Base-by-base conservation (phyloP, 2,329 filamentous ascomycete genomes). In the Endoconidiophora laricicola region DNA sequence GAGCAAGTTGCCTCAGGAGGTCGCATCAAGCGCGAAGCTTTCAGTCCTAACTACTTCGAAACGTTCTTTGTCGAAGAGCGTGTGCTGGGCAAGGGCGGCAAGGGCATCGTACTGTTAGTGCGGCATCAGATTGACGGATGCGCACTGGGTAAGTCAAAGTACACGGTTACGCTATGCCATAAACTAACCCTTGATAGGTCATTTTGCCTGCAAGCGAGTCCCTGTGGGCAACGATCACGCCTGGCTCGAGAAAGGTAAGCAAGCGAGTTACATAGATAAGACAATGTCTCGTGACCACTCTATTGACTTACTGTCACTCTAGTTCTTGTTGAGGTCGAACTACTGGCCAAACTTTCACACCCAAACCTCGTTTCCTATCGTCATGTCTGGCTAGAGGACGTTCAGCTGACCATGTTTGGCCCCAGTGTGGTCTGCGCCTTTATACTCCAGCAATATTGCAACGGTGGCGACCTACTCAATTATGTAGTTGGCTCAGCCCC, bases 391-490 rank as follows among this genome's bases (percentile, higher is more conserved):
- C 73, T 98, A 14, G 90, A 98, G 63, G 83, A 95, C 62, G 81
- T 83, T 48, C 78, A 83, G 57, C 76, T 94, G 48, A 90, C 76
- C 55, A 81, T 77, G 1, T 98, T 98, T 62, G 84, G 87, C 0
- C 91, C 93, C 0, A 86, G 79, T 49, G 87, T 98, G 1, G 87
- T 87, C 9, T 96, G 90, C 59, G 87, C 90, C 3, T 98, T 94
- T 62, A 98, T 98, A 52, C 72, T 98, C 6, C 91, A 98, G 61
- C 88, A 98, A 60, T 98, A 94, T 59, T 98, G 93, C 67, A 96
- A 98, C 61, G 74, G 81, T 1, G 91, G 91, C 14, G 91, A 98
- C 60, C 71, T 98, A 16, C 81, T 94, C 53, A 79, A 83, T 55
- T 93, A 94, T 61, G 78, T 98, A 14, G 70, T 88, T n/a, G 80